These are phyloP conservation scores for Dillenia suffruticosa DNA, from an alignment of 164 flowering plant genomes.

Conservation along the genomic window DNA sequence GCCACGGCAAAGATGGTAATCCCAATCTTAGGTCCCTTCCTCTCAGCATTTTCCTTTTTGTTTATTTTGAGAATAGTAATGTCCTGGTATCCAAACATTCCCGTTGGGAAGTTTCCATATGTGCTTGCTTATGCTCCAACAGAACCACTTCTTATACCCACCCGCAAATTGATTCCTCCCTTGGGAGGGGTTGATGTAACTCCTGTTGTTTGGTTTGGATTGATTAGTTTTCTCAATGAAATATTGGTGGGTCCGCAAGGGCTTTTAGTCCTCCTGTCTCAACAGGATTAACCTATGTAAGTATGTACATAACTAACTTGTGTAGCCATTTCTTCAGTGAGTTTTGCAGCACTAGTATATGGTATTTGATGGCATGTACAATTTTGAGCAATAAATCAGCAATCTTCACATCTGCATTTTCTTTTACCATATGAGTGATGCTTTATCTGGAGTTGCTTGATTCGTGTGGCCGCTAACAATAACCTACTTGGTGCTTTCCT, in stretches of 20 bases:
- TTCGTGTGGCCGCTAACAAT: no score
- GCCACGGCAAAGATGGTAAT: constrained; percentile 77
- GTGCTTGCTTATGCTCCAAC: constrained; percentile 92
- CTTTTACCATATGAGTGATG: no score
- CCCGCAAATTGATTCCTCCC: constrained; percentile 88
- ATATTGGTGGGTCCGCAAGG: constrained; percentile 92
- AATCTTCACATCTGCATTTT: no score
- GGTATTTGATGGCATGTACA: no score
- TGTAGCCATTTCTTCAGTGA: no score
- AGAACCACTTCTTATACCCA: constrained; percentile 69
- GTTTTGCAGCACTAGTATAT: no score
- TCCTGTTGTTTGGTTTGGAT: constrained; percentile 96
- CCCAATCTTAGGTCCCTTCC: constrained; percentile 66
- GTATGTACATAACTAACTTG: no score
- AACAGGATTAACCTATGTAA: constrained; percentile 34
- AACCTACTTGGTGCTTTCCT: no score
- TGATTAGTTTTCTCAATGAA: constrained; percentile 79
- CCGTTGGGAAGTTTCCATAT: constrained; percentile 87
- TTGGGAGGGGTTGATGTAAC: constrained; percentile 97
- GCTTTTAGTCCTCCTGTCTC: constrained; percentile 79
- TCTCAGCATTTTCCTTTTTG: constrained; percentile 73
- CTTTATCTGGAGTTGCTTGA: no score
- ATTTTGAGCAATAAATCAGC: no score
- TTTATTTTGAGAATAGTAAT: constrained; percentile 85
- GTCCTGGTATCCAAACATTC: constrained; percentile 99